Evolutionary conservation across 495 filamentous ascomycete genomes (phyloP).

Genomic region (Penicillium flavigenum): DNA sequence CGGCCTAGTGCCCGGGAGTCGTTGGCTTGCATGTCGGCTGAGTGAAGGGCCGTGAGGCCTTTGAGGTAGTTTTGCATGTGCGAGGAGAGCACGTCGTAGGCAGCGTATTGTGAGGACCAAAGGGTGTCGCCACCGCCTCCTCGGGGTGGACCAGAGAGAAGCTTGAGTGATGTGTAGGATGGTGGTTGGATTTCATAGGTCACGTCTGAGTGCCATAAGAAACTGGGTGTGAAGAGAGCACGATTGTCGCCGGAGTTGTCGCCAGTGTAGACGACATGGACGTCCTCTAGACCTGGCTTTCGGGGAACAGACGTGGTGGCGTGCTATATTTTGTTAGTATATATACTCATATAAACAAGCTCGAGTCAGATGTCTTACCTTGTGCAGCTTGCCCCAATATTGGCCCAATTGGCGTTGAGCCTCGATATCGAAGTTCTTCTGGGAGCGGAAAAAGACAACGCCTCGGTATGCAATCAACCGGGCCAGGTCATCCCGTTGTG

Average conservation of each 20-base stretch:
- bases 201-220: slow-evolving; percentile 66
- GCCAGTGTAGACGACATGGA: slow-evolving; percentile 66
- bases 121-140: slow-evolving; percentile 74
- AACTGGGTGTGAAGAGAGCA: slow-evolving; percentile 46
- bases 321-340: slow-evolving; percentile 33
- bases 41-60: slow-evolving; percentile 68
- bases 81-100: slow-evolving; percentile 66
- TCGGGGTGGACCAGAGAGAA: slow-evolving; percentile 63
- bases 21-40: slow-evolving; percentile 68
- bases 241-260: slow-evolving; percentile 63
- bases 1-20: slow-evolving; percentile 60
- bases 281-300: slow-evolving; percentile 61
- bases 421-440: slow-evolving; percentile 65
- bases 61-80: slow-evolving; percentile 72
- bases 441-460: slow-evolving; percentile 71
- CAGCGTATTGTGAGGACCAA: slow-evolving; percentile 72
- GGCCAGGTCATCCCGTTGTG: slow-evolving; percentile 73
- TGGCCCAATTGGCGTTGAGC: slow-evolving; percentile 62
- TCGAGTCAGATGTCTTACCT: slow-evolving; percentile 28
- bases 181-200: slow-evolving; percentile 79
- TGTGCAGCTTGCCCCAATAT: slow-evolving; percentile 68
- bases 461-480: slow-evolving; percentile 68
- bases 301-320: slow-evolving; percentile 60
- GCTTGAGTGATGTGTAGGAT: slow-evolving; percentile 69
- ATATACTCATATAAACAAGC: neutral